Base-by-base conservation (phyloP, 352 stramenopile genomes). In the Phytophthora citricola region DNA sequence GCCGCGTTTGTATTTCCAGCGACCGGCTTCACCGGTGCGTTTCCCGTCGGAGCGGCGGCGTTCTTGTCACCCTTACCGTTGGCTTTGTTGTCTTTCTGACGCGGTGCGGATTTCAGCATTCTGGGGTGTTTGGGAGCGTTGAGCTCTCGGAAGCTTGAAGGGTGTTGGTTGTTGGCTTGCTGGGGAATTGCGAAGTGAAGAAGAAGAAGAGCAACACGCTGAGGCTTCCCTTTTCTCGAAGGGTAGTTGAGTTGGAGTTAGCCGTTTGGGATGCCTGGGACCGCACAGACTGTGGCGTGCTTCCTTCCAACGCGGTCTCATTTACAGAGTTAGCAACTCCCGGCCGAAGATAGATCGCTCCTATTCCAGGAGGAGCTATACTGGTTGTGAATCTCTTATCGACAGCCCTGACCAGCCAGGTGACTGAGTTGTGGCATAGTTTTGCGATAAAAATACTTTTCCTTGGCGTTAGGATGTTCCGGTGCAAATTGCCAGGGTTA, bases 151-250 rank as follows among this genome's bases (percentile, higher is more conserved):
- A 29, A 48, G 41, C 9, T 63, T 48, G 15, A 8, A 14, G 31
- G 11, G 14, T 4, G 26, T 3, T 15, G 46, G 43, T 48, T 63
- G 55, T 15, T 54, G 40, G 27, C 27, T 45, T 52, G 57, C 38
- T 65, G 17, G 29, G 45, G 17, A 24, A 38, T 40, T 58, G 46
- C 38, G n/a, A 65, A 65, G 57, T 65, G 57, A 65, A 29, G 31
- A 10, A 39, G 27, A 5, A 39, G 15, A 17, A 52, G 14, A 40
- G 24, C n/a, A 36, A 14, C 46, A 10, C 9, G 29, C 22, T 24
- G 3, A 2, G 10, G n/a, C 40, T 22, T 47, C 40, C 17, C 1
- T 11, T 26, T 22, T 11, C n/a, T 24, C 15, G 3, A 9, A 26
- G 3, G n/a, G 12, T 7, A 47, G 17, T 14, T 47, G 6, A 12